A percentile compares a stretch with the other conserved stretches of the same genome.
These are phyloP conservation scores for Erythrobasidium hasegawianum DNA, from an alignment of 1,284 basidiomycete genomes.

Conservation along the genomic window DNA sequence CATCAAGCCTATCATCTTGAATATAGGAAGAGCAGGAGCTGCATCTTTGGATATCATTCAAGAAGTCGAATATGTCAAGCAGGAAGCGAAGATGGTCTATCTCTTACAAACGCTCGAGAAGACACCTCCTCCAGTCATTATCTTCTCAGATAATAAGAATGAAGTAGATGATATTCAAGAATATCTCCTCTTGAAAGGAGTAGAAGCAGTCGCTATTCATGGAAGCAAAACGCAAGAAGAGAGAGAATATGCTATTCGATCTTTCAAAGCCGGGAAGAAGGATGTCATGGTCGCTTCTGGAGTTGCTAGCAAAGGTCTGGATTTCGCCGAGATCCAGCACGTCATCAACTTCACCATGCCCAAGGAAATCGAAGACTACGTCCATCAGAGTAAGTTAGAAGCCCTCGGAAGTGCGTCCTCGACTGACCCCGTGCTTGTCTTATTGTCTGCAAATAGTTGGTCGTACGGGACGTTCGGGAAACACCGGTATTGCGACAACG, in stretches of 20 bases:
- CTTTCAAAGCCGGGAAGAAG: constrained; percentile 93
- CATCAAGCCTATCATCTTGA: constrained; percentile 87
- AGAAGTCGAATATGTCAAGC: constrained; percentile 97
- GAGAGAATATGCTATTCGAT: constrained; percentile 95
- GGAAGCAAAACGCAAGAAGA: constrained; percentile 98
- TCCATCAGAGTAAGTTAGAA: constrained; percentile 72
- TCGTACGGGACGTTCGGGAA: constrained; percentile 92
- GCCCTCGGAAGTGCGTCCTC: not conserved
- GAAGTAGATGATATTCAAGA: constrained; percentile 99
- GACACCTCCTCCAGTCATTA: constrained; percentile 94
- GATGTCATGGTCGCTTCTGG: constrained; percentile 99
- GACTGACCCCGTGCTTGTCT: constrained; percentile 2
- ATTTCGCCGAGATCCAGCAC: constrained; percentile 97
- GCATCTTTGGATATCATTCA: constrained; percentile 96
- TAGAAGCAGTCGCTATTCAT: constrained; percentile 98
- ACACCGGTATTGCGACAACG: constrained; percentile 99
- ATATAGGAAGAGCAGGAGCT: constrained; percentile 95
- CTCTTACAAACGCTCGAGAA: constrained; percentile 96
- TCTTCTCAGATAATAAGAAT: constrained; percentile 99
- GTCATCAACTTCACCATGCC: constrained; percentile 99
- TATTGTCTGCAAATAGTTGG: too few species aligned
- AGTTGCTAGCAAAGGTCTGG: constrained; percentile 94
- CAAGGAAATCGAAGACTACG: constrained; percentile 94
- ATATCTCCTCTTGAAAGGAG: constrained; percentile 90
- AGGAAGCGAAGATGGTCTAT: constrained; percentile 99